Evolutionary conservation across 2,329 filamentous ascomycete species (phyloP).

Genomic region (Hymenoscyphus fructigenus): DNA sequence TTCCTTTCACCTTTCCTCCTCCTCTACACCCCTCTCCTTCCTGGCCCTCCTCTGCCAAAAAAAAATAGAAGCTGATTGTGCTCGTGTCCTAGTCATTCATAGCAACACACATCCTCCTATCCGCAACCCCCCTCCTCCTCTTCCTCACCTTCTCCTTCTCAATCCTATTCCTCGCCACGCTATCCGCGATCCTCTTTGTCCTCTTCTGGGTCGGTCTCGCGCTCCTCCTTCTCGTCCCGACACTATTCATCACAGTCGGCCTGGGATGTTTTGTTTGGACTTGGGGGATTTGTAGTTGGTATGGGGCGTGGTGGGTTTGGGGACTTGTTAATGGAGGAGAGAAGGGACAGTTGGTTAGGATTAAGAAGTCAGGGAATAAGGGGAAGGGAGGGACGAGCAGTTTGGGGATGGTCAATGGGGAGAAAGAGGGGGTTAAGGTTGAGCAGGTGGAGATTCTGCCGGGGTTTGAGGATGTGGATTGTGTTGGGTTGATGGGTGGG

Average conservation of each 20-base stretch:
- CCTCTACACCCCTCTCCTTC: neutral
- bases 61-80: too few species aligned
- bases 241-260: slow-evolving; percentile 63
- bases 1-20: neutral
- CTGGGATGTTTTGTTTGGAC: slow-evolving; percentile 65
- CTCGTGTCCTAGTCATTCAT: slow-evolving; percentile 61
- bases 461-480: slow-evolving; percentile 13
- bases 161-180: slow-evolving; percentile 60
- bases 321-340: neutral
- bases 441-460: slow-evolving; percentile 29
- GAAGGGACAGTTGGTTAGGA: neutral
- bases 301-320: slow-evolving; percentile 50
- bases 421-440: slow-evolving; percentile 1
- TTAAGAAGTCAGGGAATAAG: neutral
- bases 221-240: slow-evolving; percentile 65
- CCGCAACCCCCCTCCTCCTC: slow-evolving; percentile 64
- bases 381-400: neutral
- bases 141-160: slow-evolving; percentile 67
- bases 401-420: neutral
- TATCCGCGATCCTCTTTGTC: slow-evolving; percentile 62
- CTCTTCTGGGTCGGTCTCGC: slow-evolving; percentile 68
- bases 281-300: slow-evolving; percentile 66
- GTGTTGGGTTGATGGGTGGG: slow-evolving; percentile 10
- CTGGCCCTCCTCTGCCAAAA: too few species aligned
- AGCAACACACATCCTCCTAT: slow-evolving; percentile 61